These are phyloP conservation scores for Pseudogymnoascus sp. DNA, from an alignment of 2,329 filamentous ascomycete genomes.

Conservation along the genomic window DNA sequence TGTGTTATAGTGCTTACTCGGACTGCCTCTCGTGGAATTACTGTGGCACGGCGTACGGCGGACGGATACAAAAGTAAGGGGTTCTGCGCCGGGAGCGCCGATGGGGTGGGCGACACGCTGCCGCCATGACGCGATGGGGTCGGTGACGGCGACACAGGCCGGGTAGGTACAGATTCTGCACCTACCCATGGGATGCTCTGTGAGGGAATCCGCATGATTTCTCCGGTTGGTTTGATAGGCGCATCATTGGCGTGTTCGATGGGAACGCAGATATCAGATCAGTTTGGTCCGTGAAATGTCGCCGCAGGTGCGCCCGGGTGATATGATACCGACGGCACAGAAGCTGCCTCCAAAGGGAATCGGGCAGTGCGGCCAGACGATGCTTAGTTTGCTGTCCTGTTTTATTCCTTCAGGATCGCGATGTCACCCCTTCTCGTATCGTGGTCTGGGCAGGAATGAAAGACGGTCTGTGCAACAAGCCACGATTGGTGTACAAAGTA, in stretches of 20 bases:
- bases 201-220: not conserved
- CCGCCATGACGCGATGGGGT: not conserved
- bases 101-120: not conserved
- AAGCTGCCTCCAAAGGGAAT: not conserved
- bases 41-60: not conserved
- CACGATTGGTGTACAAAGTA: not conserved
- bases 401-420: not conserved
- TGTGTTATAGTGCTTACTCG: not conserved
- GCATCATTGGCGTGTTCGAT: not conserved
- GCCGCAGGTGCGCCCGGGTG: not conserved
- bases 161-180: not conserved
- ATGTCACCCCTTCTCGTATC: not conserved
- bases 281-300: not conserved
- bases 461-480: constrained; percentile 4
- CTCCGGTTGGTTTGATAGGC: not conserved
- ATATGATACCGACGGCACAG: not conserved
- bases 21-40: not conserved
- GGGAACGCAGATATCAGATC: not conserved
- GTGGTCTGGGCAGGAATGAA: not conserved
- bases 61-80: not conserved
- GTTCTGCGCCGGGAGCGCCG: not conserved
- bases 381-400: not conserved
- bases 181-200: not conserved
- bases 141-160: constrained; percentile 2
- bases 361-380: not conserved